Percentiles rank a stretch among this genome's conserved stretches.
phyloP scores from a whole-genome alignment of 2,329 filamentous ascomycete genomes.

The Aspergillus luchuensis region DNA sequence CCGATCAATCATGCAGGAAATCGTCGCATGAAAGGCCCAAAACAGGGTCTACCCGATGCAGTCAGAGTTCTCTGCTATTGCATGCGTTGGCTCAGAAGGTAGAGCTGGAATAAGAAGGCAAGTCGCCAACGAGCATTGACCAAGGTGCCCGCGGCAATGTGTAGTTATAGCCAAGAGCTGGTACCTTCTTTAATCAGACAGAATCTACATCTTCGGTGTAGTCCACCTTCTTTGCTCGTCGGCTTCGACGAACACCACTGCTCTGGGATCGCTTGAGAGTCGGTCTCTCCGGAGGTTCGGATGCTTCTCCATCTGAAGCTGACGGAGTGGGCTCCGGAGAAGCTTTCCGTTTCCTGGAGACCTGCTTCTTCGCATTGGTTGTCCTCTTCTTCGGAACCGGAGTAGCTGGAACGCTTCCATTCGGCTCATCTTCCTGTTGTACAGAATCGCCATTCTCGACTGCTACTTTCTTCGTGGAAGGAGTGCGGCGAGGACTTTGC shows the following conservation, averaged over 20 bases:
- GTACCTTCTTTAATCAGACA: not conserved
- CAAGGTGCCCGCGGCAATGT: too few relatives aligned
- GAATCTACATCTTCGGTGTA: conserved; percentile 39
- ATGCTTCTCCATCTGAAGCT: conserved; percentile 27
- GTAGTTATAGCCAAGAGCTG: too few relatives aligned
- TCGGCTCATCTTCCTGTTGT: conserved; percentile 7
- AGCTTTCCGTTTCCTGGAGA: conserved; percentile 36
- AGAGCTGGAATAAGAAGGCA: too few relatives aligned
- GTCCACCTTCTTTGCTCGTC: conserved; percentile 37
- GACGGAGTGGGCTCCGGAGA: conserved; percentile 29
- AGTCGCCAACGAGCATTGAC: too few relatives aligned
- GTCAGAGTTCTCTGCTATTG: too few relatives aligned
- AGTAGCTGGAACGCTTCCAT: conserved; percentile 18
- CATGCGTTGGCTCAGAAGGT: too few relatives aligned
- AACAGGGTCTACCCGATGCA: too few relatives aligned
- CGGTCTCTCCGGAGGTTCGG: conserved; percentile 15
- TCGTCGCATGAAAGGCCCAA: too few relatives aligned
- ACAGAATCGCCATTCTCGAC: conserved; percentile 8
- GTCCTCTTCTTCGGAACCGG: conserved; percentile 22
- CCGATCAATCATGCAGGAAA: too few relatives aligned
- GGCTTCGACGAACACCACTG: conserved; percentile 30
- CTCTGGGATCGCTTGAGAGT: conserved; percentile 11
- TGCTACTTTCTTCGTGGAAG: conserved; percentile 20
- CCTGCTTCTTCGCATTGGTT: conserved; percentile 20
- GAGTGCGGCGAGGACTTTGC: conserved; percentile 24